phyloP scores from a whole-genome alignment of 345 rosid genomes.

The Jatropha curcas region DNA sequence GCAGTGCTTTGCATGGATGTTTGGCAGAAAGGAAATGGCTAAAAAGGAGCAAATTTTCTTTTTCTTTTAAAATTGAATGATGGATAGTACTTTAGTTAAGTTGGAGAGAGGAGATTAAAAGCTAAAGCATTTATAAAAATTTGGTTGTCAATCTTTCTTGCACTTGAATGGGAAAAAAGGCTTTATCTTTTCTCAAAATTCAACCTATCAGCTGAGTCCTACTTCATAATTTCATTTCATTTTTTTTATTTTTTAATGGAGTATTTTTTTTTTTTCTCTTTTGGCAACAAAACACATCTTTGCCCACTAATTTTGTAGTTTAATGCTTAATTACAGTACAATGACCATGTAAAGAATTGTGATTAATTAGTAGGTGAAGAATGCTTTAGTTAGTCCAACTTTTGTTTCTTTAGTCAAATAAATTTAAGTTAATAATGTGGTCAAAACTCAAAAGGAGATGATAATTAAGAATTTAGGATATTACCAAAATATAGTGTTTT shows the following conservation, averaged over 20 bases:
- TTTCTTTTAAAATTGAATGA: constrained; percentile 2
- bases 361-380: no score
- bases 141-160: not conserved
- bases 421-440: no score
- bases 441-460: no score
- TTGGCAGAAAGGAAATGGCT: not conserved
- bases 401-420: no score
- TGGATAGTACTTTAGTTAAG: constrained; percentile 7
- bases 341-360: no score
- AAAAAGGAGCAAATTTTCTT: constrained; percentile 3
- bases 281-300: not conserved
- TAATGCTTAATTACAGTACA: not conserved
- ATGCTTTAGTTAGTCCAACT: no score
- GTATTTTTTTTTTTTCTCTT: no score
- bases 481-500: no score
- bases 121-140: not conserved
- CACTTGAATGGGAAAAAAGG: not conserved
- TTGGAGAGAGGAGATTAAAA: not conserved
- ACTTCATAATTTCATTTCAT: not conserved
- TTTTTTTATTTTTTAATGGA: no score
- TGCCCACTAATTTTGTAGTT: not conserved
- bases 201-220: not conserved
- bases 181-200: not conserved
- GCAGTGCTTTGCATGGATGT: no score
- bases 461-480: no score